Evolutionary conservation across 192 early-diverging fungal genomes (phyloP), one percentile per base, ranked within the genome.

Genomic region (Rhizoclosmatium sp.): DNA sequence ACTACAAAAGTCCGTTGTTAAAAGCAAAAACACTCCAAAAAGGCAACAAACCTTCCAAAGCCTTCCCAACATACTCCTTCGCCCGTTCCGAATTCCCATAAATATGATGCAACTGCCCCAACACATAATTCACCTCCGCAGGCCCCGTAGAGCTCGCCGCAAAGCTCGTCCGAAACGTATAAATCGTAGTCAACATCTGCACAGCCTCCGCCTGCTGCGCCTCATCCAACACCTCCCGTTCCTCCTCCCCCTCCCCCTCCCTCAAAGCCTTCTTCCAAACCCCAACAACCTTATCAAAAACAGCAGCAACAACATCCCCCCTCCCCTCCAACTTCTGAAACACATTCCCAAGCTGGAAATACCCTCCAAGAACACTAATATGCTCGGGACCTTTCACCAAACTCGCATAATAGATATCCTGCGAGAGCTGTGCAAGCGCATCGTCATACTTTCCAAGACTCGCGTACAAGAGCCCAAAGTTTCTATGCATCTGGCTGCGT

Each of bases 401-500:
- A 39, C 83, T 84, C 61, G 84, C 86, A 71, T 82, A 84, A 60
- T 86, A 86, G 4, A 85, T 86, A 78, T 90, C 89, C 16, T 78
- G 60, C 1, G 89, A 83, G 3, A 90, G 69, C 49, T 86, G 69
- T 1, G 78, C 46, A 14, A 87, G 41, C 4, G 89, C 89, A 71
- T 85, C 82, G 2, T 77, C 73, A 23, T 64, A 72, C 21, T 82
- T 74, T 42, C 83, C 84, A 58, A 83, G 81, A 12, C 71, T 65
- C 19, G 71, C 59, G 75, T 87, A 90, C 58, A 90, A 78, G 41
- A 90, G 72, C 7, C 89, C 89, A 71, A 90, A 87, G 73, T 90
- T 90, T 46, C 89, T 47, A 66, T 89, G 80, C 59, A 90, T 72
- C 76, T 91, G 82, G 14, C 83, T 76, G 47, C 77, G 64, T 2